These are phyloP conservation scores for Ganoderma lingzhi DNA, from an alignment of 1,284 basidiomycete genomes.

Conservation along the genomic window DNA sequence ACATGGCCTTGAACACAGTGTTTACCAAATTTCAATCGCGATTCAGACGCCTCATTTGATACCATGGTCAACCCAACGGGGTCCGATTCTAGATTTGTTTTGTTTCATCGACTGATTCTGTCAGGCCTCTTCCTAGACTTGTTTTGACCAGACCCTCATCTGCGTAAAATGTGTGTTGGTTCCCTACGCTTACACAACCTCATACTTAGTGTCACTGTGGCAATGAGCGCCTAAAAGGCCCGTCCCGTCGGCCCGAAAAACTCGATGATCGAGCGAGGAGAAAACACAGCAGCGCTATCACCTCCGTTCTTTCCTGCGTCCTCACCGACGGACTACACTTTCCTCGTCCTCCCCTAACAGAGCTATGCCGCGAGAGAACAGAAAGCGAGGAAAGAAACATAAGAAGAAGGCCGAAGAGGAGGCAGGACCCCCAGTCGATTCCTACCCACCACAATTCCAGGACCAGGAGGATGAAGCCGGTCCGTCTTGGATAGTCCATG, in stretches of 20 bases:
- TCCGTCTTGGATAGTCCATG: constrained; percentile 76
- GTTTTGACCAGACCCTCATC: no score
- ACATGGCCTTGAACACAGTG: not conserved
- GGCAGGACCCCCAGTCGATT: constrained; percentile 14
- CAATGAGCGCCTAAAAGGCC: not conserved
- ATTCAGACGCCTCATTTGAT: not conserved
- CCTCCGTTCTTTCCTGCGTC: not conserved
- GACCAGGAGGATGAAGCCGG: constrained; percentile 36
- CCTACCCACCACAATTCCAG: constrained; percentile 28
- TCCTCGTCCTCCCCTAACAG: not conserved
- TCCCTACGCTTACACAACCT: no score
- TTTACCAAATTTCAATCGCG: not conserved
- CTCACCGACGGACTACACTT: not conserved
- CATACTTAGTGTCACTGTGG: no score
- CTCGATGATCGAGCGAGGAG: not conserved
- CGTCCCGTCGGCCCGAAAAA: not conserved
- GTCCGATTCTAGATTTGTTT: no score
- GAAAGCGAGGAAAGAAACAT: constrained; percentile 80
- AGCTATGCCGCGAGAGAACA: constrained; percentile 75
- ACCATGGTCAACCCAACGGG: no score
- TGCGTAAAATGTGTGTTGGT: no score
- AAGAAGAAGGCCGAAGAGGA: constrained; percentile 58
- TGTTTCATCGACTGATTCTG: no score
- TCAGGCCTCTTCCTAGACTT: no score
- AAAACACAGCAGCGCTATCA: not conserved